These are phyloP conservation scores for Deinandra increscens DNA, from an alignment of 129 eudicot species.

Conservation along the genomic window DNA sequence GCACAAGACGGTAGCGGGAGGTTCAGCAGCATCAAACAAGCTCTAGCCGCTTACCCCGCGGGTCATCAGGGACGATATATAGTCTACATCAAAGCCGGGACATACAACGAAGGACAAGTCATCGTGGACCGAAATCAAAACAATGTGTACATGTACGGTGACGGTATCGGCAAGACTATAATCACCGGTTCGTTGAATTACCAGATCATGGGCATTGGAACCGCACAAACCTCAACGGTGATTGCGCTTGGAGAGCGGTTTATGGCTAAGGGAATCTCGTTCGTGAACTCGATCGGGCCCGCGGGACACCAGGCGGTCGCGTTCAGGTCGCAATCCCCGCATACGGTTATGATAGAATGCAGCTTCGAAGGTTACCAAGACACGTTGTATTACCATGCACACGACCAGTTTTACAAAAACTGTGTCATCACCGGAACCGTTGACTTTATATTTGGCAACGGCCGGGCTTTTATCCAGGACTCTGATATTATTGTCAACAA, in stretches of 20 bases:
- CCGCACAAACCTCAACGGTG: slow-evolving; percentile 42
- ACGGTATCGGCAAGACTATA: slow-evolving; percentile 53
- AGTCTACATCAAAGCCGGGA: slow-evolving; percentile 58
- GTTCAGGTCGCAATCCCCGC: slow-evolving; percentile 42
- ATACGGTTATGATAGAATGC: slow-evolving; percentile 51
- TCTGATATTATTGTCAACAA: slow-evolving; percentile 42
- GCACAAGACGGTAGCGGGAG: slow-evolving; percentile 73
- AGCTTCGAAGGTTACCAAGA: slow-evolving; percentile 63
- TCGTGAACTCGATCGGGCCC: slow-evolving; percentile 53
- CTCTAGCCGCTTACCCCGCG: slow-evolving; percentile 49
- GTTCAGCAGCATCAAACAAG: slow-evolving; percentile 51
- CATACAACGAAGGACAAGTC: slow-evolving; percentile 46
- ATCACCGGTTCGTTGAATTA: slow-evolving; percentile 45
- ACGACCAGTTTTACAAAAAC: slow-evolving; percentile 54
- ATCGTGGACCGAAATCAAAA: slow-evolving; percentile 26
- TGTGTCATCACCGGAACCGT: slow-evolving; percentile 52
- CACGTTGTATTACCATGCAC: slow-evolving; percentile 56
- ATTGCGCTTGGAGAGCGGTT: slow-evolving; percentile 40
- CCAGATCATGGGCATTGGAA: slow-evolving; percentile 15
- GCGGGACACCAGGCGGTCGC: slow-evolving; percentile 76
- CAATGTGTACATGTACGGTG: slow-evolving; percentile 66
- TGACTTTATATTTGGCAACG: slow-evolving; percentile 62
- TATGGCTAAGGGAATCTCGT: slow-evolving; percentile 44
- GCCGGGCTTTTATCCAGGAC: slow-evolving; percentile 49
- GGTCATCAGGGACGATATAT: slow-evolving; percentile 40